A percentile compares a stretch with the other conserved stretches of the same genome.
phyloP scores from a whole-genome alignment of 2,329 filamentous ascomycete genomes.

The Aspergillus floridensis region DNA sequence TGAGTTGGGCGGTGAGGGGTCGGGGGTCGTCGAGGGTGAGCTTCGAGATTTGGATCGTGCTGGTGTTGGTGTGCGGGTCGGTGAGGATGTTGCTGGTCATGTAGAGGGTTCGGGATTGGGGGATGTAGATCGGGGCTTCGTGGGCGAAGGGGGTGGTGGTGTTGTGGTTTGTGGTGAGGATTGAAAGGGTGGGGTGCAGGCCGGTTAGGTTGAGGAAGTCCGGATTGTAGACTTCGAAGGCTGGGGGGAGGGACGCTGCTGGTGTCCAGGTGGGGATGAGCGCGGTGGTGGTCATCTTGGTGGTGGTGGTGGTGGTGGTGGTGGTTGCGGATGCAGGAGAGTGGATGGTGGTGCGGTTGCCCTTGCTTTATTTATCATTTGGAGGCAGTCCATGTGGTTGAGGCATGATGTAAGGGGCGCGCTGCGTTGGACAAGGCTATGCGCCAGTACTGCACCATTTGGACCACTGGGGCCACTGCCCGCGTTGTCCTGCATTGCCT shows the following conservation, averaged over 20 bases:
- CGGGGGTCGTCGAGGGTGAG: conserved; percentile 11
- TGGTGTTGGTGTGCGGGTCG: conserved; percentile 18
- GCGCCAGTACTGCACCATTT: too few relatives aligned
- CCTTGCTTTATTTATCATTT: too few relatives aligned
- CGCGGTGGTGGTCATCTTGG: too few relatives aligned
- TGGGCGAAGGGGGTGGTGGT: conserved; percentile 49
- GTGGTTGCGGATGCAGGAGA: too few relatives aligned
- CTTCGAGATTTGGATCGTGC: conserved; percentile 21
- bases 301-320: too few relatives aligned
- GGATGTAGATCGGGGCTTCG: conserved; percentile 46
- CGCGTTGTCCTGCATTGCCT: too few relatives aligned
- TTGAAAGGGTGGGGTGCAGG: conserved; percentile 31
- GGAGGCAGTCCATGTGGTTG: too few relatives aligned
- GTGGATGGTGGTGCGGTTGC: too few relatives aligned
- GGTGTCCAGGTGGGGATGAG: too few relatives aligned
- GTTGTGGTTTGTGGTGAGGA: conserved; percentile 32
- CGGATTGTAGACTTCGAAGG: conserved; percentile 17
- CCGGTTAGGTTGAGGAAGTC: conserved; percentile 37
- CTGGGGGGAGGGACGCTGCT: not conserved
- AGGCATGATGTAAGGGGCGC: too few relatives aligned
- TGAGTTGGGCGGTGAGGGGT: conserved; percentile 31
- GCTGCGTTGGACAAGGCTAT: too few relatives aligned
- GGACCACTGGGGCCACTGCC: too few relatives aligned
- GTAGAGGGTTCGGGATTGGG: conserved; percentile 34
- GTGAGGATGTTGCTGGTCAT: conserved; percentile 38